phyloP scores from a whole-genome alignment of 352 stramenopile genomes.

The Globisporangium irregulare region DNA sequence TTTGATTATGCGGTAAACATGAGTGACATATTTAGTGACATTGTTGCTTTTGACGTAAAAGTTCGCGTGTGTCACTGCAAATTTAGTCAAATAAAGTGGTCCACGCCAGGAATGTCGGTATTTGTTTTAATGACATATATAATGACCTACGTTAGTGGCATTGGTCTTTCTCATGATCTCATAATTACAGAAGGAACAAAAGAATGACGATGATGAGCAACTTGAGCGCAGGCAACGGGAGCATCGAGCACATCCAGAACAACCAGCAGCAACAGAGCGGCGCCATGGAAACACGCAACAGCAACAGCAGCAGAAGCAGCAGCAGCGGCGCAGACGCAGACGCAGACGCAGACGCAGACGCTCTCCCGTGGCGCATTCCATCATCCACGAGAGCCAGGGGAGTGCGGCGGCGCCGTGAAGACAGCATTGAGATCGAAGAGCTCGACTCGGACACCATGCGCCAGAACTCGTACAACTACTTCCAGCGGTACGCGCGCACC shows the following conservation, averaged over 20 bases:
- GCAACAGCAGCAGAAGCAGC: background rate
- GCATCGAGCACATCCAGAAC: background rate
- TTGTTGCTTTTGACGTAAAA: no score
- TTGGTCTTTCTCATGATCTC: no score
- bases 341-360: no score
- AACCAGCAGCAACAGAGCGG: background rate
- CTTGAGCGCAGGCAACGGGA: background rate
- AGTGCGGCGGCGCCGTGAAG: slow-evolving; percentile 50
- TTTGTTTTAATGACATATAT: no score
- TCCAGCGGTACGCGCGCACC: slow-evolving; percentile 36
- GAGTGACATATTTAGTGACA: background rate
- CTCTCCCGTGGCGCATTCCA: background rate
- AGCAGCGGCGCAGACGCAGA: background rate
- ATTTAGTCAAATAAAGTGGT: background rate
- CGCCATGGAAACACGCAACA: background rate
- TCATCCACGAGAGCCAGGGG: slow-evolving; percentile 15
- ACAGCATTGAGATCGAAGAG: slow-evolving; percentile 54
- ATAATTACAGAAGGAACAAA: background rate
- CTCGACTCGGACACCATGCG: slow-evolving; percentile 69
- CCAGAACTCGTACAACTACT: slow-evolving; percentile 71
- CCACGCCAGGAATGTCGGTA: no score
- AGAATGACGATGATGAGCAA: slow-evolving; percentile 9
- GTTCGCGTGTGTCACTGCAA: no score
- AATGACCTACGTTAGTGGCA: no score
- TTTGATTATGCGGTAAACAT: background rate